A percentile compares a stretch with the other conserved stretches of the same genome.
These are phyloP conservation scores for Neopestalotiopsis sp. DNA, from an alignment of 2,329 filamentous ascomycete genomes.

Conservation along the genomic window DNA sequence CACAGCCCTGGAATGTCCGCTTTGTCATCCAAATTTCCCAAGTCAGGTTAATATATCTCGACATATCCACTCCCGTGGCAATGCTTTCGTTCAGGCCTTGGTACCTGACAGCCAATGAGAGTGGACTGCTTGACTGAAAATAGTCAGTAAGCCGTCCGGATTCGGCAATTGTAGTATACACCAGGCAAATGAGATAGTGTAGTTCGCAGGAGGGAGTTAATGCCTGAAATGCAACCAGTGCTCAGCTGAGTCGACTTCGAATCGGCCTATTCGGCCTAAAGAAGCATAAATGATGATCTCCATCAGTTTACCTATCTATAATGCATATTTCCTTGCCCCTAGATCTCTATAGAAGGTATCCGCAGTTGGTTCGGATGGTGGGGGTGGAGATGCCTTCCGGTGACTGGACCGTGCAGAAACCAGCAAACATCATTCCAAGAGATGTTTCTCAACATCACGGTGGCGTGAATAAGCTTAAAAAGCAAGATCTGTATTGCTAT, in stretches of 20 bases:
- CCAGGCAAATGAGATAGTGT: not conserved
- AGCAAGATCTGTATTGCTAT: too few species aligned
- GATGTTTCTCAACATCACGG: too few species aligned
- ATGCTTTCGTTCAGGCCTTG: not conserved
- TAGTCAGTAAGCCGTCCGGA: not conserved
- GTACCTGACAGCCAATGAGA: not conserved
- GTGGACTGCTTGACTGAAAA: not conserved
- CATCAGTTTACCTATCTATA: not conserved
- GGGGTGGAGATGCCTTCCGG: not conserved
- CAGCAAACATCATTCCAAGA: too few species aligned
- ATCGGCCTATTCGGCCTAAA: not conserved
- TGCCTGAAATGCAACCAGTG: too few species aligned
- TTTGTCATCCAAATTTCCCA: too few species aligned
- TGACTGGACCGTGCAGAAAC: not conserved
- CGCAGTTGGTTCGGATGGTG: not conserved
- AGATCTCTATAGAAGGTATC: not conserved
- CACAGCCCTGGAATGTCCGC: too few species aligned
- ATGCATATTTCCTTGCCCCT: not conserved
- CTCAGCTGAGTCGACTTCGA: not conserved
- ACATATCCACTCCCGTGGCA: too few species aligned
- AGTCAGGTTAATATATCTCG: too few species aligned
- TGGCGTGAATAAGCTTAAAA: too few species aligned
- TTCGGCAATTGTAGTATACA: not conserved
- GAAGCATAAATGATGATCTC: not conserved
- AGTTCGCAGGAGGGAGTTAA: too few species aligned